These are phyloP conservation scores for Trichoderma oligosporum DNA, from an alignment of 2,329 filamentous ascomycete genomes.

Conservation along the genomic window DNA sequence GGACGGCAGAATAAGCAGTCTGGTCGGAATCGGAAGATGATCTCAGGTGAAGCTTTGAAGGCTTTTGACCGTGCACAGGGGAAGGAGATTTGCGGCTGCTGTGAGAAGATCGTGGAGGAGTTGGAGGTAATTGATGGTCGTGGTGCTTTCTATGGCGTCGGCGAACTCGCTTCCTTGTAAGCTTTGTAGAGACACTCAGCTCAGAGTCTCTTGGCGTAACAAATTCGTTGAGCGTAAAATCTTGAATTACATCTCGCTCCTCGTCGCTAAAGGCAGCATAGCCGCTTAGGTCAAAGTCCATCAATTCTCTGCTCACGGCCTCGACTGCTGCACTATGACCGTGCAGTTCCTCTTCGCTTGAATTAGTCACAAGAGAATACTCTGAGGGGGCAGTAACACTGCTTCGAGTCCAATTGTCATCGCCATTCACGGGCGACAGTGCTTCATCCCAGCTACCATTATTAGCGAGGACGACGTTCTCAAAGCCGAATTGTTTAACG, in stretches of 20 bases:
- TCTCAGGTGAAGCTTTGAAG: conserved; percentile 26
- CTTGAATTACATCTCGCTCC: conserved; percentile 32
- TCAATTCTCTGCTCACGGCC: conserved; percentile 50
- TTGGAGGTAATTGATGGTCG: conserved; percentile 20
- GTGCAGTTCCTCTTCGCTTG: conserved; percentile 39
- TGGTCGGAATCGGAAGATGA: conserved; percentile 27
- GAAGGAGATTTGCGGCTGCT: conserved; percentile 24
- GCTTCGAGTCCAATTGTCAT: conserved; percentile 39
- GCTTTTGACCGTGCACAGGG: conserved; percentile 25
- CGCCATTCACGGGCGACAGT: conserved; percentile 60
- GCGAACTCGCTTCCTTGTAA: conserved; percentile 43
- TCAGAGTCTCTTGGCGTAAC: conserved; percentile 32
- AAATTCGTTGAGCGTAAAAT: conserved; percentile 32
- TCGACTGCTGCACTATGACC: conserved; percentile 52
- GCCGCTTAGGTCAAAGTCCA: conserved; percentile 38
- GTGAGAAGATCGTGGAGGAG: conserved; percentile 3
- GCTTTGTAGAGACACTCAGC: conserved; percentile 43
- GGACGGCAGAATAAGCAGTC: conserved; percentile 27
- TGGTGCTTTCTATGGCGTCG: conserved; percentile 39
- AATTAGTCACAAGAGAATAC: conserved; percentile 34
- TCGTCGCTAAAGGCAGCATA: conserved; percentile 37
- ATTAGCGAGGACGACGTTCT: conserved; percentile 65
- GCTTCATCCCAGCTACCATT: conserved; percentile 77
- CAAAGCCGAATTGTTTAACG: conserved; percentile 75
- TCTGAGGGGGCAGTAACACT: conserved; percentile 29